phyloP scores from a whole-genome alignment of 305 asterid genomes.

The Ilex paraguariensis region DNA sequence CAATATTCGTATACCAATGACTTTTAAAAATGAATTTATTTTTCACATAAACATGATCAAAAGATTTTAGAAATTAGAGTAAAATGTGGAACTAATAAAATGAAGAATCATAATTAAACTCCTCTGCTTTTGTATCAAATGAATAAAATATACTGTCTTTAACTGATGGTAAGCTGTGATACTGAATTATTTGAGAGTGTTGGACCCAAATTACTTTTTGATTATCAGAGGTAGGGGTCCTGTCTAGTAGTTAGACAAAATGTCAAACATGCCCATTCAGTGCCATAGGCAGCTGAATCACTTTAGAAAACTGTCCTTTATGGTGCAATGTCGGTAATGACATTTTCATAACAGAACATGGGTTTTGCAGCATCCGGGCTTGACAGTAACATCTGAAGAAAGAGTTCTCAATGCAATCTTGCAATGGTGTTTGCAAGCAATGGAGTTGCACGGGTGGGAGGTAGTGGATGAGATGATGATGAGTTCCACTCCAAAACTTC shows the following conservation, averaged over 20 bases:
- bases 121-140: too few species aligned
- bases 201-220: too few species aligned
- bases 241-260: background rate
- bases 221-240: too few species aligned
- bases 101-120: too few species aligned
- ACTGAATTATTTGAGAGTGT: too few species aligned
- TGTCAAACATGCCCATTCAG: background rate
- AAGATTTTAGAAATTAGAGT: too few species aligned
- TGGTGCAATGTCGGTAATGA: background rate
- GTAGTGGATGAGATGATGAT: constrained; percentile 49
- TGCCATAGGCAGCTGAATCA: background rate
- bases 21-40: too few species aligned
- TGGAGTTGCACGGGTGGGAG: constrained; percentile 70
- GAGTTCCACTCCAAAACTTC: constrained; percentile 42
- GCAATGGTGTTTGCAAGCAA: constrained; percentile 67
- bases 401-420: constrained; percentile 82
- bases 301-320: background rate
- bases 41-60: too few species aligned
- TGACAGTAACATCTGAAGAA: constrained; percentile 97
- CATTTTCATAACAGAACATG: constrained; percentile 13
- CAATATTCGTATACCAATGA: too few species aligned
- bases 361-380: constrained; percentile 78
- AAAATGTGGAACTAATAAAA: too few species aligned
- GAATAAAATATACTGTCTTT: too few species aligned
- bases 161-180: too few species aligned